phyloP scores from a whole-genome alignment of 768 basidiomycete species.

The Rickenella mellea region DNA sequence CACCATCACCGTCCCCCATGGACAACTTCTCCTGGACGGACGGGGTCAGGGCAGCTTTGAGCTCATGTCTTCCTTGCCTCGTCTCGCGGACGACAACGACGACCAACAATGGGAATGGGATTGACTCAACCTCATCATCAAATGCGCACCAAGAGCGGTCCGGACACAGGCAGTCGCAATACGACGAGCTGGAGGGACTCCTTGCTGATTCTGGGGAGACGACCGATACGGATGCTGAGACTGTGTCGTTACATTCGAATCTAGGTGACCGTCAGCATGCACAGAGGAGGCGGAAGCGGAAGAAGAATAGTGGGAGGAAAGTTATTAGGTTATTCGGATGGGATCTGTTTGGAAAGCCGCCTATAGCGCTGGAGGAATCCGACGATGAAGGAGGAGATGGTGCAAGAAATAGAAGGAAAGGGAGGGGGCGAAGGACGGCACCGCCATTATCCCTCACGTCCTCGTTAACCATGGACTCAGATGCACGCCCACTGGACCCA shows the following conservation, averaged over 20 bases:
- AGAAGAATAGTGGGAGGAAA: slow-evolving; percentile 19
- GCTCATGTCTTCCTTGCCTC: slow-evolving; percentile 54
- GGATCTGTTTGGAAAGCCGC: slow-evolving; percentile 54
- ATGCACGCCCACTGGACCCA: slow-evolving; percentile 57
- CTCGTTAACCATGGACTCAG: slow-evolving; percentile 52
- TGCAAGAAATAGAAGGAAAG: slow-evolving; percentile 1
- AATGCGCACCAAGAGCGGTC: slow-evolving; percentile 8
- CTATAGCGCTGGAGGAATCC: slow-evolving; percentile 52
- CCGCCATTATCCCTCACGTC: slow-evolving; percentile 11
- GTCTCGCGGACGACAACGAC: slow-evolving; percentile 23
- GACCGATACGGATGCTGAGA: slow-evolving; percentile 46
- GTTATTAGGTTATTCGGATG: slow-evolving; percentile 55
- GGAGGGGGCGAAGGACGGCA: neutral
- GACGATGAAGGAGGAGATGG: slow-evolving; percentile 29
- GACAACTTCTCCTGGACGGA: slow-evolving; percentile 54
- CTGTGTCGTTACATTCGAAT: slow-evolving; percentile 60
- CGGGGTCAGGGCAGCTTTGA: slow-evolving; percentile 44
- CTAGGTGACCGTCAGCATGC: slow-evolving; percentile 25
- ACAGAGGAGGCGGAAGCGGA: slow-evolving; percentile 23
- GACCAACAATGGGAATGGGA: no score
- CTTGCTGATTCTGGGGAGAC: slow-evolving; percentile 32
- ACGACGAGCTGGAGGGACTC: slow-evolving; percentile 40
- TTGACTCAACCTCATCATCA: no score
- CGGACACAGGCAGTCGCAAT: slow-evolving; percentile 17
- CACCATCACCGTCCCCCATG: slow-evolving; percentile 24